Conservation (phyloP, 345 rosid genomes). For the Linum lewisii region DNA sequence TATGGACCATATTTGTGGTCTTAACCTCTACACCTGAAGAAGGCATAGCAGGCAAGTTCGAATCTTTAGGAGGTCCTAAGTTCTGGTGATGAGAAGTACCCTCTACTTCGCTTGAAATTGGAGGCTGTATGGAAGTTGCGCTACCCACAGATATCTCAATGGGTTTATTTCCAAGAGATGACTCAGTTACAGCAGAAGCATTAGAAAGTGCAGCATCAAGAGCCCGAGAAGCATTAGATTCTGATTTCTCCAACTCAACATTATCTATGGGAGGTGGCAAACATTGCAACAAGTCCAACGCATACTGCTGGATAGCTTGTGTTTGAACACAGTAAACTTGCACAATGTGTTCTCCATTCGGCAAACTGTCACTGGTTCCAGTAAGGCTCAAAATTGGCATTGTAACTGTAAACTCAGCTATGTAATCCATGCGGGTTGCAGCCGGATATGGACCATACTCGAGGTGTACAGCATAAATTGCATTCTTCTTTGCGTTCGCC, state of each 20-base stretch:
- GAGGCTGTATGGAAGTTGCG: conserved; percentile 23
- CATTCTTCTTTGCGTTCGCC: conserved; percentile 87
- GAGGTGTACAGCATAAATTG: conserved; percentile 70
- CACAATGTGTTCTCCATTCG: conserved; percentile 45
- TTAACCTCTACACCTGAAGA: conserved; percentile 28
- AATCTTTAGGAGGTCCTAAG: not conserved
- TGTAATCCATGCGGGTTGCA: conserved; percentile 59
- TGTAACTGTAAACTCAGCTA: conserved; percentile 75
- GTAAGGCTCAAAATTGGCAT: conserved; percentile 94
- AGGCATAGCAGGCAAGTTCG: conserved; percentile 28
- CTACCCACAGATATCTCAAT: conserved; percentile 26
- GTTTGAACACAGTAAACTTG: conserved; percentile 92
- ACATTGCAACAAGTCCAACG: conserved; percentile 71
- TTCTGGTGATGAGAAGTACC: not conserved
- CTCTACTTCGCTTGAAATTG: conserved; percentile 13
- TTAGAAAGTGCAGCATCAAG: conserved; percentile 35
- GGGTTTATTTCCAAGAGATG: not conserved
- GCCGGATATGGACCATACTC: conserved; percentile 76
- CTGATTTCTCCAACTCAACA: conserved; percentile 44
- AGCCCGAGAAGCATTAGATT: conserved; percentile 33
- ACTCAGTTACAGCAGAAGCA: conserved; percentile 7
- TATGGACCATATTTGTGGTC: conserved; percentile 22
- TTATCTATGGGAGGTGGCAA: conserved; percentile 56
- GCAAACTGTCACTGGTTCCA: conserved; percentile 45
- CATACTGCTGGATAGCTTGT: conserved; percentile 87